A percentile compares a stretch with the other conserved stretches of the same genome.
phyloP scores from a whole-genome alignment of 495 filamentous ascomycete genomes.

The Aspergillus sparsus region DNA sequence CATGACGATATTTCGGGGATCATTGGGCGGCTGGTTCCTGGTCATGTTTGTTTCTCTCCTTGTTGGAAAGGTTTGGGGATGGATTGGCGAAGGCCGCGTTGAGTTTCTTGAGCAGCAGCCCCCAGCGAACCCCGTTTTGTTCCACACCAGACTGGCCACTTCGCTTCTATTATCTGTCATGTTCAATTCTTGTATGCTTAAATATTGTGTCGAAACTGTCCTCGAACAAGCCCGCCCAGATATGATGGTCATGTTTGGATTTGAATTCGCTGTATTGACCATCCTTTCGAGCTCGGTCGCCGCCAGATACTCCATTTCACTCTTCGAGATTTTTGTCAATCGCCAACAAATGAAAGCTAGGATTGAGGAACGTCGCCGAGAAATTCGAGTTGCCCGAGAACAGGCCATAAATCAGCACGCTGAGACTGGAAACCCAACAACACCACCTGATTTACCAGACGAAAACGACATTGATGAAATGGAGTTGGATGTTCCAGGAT shows the following conservation, averaged over 20 bases:
- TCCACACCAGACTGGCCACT: constrained; percentile 77
- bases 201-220: constrained; percentile 78
- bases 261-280: constrained; percentile 88
- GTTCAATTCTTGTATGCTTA: constrained; percentile 76
- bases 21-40: constrained; percentile 89
- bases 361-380: constrained; percentile 63
- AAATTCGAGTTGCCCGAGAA: constrained; percentile 63
- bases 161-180: constrained; percentile 75
- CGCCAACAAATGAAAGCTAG: constrained; percentile 66
- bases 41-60: constrained; percentile 94
- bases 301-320: constrained; percentile 74
- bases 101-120: constrained; percentile 95
- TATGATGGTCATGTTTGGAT: constrained; percentile 99
- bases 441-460: constrained; percentile 49
- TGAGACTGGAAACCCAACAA: constrained; percentile 33
- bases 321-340: constrained; percentile 74
- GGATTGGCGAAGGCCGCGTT: constrained; percentile 94
- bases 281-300: constrained; percentile 78
- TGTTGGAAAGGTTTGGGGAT: constrained; percentile 94
- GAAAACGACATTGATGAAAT: constrained; percentile 86
- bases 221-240: constrained; percentile 83
- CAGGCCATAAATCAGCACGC: constrained; percentile 48
- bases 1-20: constrained; percentile 98
- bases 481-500: constrained; percentile 91
- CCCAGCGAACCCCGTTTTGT: constrained; percentile 83